A percentile compares a stretch with the other conserved stretches of the same genome.
Evolutionary conservation across 345 rosid species (phyloP).

Genomic region (Populus ilicifolia): DNA sequence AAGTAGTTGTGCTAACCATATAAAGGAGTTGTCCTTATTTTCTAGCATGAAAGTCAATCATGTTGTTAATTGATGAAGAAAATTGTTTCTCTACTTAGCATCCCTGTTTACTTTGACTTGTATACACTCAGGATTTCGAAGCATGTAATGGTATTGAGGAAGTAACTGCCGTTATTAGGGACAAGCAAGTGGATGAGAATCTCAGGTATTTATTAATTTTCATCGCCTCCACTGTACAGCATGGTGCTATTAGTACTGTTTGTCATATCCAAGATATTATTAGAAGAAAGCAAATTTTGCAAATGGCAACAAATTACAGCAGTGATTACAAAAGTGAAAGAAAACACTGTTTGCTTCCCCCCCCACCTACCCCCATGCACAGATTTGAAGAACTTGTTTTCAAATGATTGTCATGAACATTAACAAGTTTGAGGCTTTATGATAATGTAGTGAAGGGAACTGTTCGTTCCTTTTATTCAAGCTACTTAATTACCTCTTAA

Average conservation of each 20-base stretch:
- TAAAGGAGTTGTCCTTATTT: background rate
- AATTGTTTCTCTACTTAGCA: background rate
- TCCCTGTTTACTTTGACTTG: background rate
- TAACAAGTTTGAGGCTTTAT: background rate
- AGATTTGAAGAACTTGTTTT: no score
- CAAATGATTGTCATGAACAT: no score
- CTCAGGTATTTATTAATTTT: slow-evolving; percentile 50
- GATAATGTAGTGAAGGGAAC: background rate
- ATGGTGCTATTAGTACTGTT: no score
- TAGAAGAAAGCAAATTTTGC: no score
- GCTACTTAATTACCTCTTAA: no score
- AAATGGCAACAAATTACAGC: no score
- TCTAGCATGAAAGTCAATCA: background rate
- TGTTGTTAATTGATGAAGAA: background rate
- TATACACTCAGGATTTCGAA: slow-evolving; percentile 67
- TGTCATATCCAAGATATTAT: no score
- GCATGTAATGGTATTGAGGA: slow-evolving; percentile 85
- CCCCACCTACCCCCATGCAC: no score
- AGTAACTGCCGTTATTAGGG: slow-evolving; percentile 76
- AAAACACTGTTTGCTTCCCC: no score
- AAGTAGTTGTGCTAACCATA: background rate
- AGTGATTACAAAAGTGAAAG: no score
- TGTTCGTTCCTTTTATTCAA: no score
- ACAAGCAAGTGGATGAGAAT: slow-evolving; percentile 89
- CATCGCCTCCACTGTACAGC: background rate